Evolutionary conservation across 2,329 filamentous ascomycete genomes (phyloP).

Genomic region (Penicillium sp.): DNA sequence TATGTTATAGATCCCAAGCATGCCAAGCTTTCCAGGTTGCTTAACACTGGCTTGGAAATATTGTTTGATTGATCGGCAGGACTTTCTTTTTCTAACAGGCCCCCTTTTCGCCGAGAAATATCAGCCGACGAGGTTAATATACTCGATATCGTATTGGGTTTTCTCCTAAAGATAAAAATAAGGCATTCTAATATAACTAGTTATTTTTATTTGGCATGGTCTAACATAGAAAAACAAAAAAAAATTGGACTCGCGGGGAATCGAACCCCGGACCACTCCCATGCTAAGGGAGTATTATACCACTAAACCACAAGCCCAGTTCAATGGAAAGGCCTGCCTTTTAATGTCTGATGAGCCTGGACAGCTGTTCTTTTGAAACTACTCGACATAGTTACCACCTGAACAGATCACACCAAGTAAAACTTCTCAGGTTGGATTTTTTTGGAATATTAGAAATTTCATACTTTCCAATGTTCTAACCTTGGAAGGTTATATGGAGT

Average conservation of each 20-base stretch:
- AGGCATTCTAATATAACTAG: neutral
- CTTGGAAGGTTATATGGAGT: neutral
- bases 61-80: neutral
- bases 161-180: neutral
- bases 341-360: neutral
- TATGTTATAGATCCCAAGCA: neutral
- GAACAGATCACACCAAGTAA: neutral
- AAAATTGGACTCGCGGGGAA: conserved; percentile 51
- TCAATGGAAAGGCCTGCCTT: neutral
- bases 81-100: neutral
- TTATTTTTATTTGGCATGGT: neutral
- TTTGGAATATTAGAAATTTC: neutral
- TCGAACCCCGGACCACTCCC: conserved; percentile 51
- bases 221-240: conserved; percentile 14
- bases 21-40: neutral
- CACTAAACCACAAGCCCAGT: conserved; percentile 47
- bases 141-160: neutral
- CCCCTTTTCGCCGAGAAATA: neutral
- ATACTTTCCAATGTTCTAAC: no score
- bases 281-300: conserved; percentile 52
- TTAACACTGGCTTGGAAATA: neutral
- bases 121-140: no score
- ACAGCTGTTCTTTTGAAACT: neutral
- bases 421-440: neutral
- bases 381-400: no score